Percentiles rank a stretch among this genome's conserved stretches.
Conservation (phyloP, 768 basidiomycete genomes). For the Arthromyces matolae region DNA sequence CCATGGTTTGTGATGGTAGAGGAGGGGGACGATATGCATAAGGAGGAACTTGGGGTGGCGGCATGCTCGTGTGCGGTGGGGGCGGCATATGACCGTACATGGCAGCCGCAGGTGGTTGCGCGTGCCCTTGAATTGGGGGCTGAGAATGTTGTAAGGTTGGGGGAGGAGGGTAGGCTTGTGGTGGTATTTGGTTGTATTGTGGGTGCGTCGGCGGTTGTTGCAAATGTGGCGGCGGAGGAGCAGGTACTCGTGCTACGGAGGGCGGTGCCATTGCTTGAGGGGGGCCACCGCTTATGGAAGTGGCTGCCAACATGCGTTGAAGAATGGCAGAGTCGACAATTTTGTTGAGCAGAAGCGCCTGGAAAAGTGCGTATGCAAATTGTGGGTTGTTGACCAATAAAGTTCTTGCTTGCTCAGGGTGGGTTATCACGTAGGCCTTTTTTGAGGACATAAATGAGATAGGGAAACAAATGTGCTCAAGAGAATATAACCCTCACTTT, state of each 20-base stretch:
- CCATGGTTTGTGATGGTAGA: conserved; percentile 26
- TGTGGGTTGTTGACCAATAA: conserved; percentile 86
- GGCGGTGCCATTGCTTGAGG: conserved; percentile 23
- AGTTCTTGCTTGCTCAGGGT: conserved; percentile 83
- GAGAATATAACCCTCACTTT: conserved; percentile 72
- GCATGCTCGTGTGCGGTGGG: conserved; percentile 21
- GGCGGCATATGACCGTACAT: conserved; percentile 27
- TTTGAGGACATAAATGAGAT: conserved; percentile 14
- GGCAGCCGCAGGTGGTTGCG: conserved; percentile 30
- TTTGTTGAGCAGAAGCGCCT: conserved; percentile 88
- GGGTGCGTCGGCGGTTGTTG: conserved; percentile 25
- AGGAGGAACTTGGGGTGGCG: conserved; percentile 30
- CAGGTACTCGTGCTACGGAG: no score
- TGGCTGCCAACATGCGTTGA: conserved; percentile 57
- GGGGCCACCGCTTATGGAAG: conserved; percentile 18
- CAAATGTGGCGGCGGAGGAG: conserved; percentile 34
- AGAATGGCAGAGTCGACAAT: conserved; percentile 88
- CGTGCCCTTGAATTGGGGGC: conserved; percentile 16
- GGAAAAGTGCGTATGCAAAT: conserved; percentile 93
- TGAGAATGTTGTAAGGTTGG: conserved; percentile 29
- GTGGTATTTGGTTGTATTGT: conserved; percentile 25
- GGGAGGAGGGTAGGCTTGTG: conserved; percentile 30
- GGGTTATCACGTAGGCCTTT: conserved; percentile 92
- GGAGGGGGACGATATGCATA: conserved; percentile 32
- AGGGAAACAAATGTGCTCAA: conserved; percentile 6